phyloP scores from a whole-genome alignment of 2,329 filamentous ascomycete species.

The Proliferodiscus dingleyae region DNA sequence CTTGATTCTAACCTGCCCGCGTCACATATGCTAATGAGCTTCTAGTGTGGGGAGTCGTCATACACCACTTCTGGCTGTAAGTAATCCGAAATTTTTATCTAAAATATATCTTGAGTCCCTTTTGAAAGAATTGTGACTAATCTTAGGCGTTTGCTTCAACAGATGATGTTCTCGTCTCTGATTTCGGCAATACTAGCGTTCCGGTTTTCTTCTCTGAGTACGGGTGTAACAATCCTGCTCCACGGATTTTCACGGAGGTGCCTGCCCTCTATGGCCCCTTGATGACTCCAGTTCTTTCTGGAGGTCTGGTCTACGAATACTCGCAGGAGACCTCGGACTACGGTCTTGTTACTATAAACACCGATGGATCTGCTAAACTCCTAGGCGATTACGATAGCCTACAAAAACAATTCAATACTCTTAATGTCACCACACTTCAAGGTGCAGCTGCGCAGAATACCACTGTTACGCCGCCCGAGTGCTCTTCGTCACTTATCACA shows the following conservation, averaged over 20 bases:
- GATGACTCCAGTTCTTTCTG: slow-evolving; percentile 66
- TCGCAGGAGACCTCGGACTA: slow-evolving; percentile 65
- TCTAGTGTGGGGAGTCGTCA: slow-evolving; percentile 60
- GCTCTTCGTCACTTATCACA: slow-evolving; percentile 62
- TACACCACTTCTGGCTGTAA: slow-evolving; percentile 54
- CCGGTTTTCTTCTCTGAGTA: slow-evolving; percentile 81
- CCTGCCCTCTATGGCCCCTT: slow-evolving; percentile 63
- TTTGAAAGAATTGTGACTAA: too few species aligned
- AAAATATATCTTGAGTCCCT: too few species aligned
- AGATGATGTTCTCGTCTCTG: slow-evolving; percentile 54
- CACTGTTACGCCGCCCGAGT: slow-evolving; percentile 54
- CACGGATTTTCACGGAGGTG: slow-evolving; percentile 73
- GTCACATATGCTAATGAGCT: too few species aligned
- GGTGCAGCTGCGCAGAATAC: slow-evolving; percentile 53
- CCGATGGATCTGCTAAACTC: slow-evolving; percentile 52
- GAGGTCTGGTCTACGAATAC: slow-evolving; percentile 79
- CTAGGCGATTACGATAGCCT: slow-evolving; percentile 68
- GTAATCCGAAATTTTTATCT: too few species aligned
- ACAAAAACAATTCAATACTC: slow-evolving; percentile 65
- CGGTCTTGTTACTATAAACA: slow-evolving; percentile 59
- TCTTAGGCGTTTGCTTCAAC: too few species aligned
- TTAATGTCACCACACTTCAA: slow-evolving; percentile 67
- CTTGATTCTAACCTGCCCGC: too few species aligned
- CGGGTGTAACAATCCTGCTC: slow-evolving; percentile 69
- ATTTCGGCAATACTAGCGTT: slow-evolving; percentile 61